A percentile compares a stretch with the other conserved stretches of the same genome.
These are phyloP conservation scores for Annona cherimola DNA, from an alignment of 164 flowering plant species.

Conservation along the genomic window DNA sequence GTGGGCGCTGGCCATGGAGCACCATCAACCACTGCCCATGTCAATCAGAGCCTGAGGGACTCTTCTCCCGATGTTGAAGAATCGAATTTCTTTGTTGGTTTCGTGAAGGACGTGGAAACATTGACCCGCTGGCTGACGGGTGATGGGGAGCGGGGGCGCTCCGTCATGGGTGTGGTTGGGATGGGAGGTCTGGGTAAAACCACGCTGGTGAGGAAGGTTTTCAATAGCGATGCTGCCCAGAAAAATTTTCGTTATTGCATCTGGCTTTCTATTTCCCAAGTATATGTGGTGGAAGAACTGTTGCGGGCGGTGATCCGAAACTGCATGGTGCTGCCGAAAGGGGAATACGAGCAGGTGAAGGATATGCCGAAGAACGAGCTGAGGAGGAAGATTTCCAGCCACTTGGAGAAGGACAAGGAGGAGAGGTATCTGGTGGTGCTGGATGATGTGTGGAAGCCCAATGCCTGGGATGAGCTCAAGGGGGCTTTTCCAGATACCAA, in stretches of 20 bases:
- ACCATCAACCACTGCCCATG: not conserved
- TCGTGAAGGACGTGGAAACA: not conserved
- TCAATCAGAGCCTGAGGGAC: not conserved
- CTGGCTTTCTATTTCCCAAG: not conserved
- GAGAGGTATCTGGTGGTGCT: not conserved
- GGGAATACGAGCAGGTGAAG: not conserved
- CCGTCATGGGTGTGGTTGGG: not conserved
- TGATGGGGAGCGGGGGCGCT: conserved; percentile 16
- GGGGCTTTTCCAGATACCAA: not conserved
- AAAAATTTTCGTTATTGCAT: not conserved
- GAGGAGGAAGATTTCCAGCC: not conserved
- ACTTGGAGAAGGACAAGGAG: not conserved
- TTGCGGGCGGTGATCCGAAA: not conserved
- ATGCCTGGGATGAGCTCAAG: not conserved
- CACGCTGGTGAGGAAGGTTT: not conserved
- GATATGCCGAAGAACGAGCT: not conserved
- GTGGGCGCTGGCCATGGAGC: not conserved
- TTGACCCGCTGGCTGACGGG: not conserved
- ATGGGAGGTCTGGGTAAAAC: not conserved
- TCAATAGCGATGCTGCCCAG: not conserved
- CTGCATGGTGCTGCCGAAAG: not conserved
- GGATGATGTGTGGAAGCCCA: not conserved
- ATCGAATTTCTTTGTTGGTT: not conserved
- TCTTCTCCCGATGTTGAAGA: not conserved
- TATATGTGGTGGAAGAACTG: not conserved